Base-by-base conservation (phyloP, 1,139 yeast genomes). In the Hyphopichia fennica region DNA sequence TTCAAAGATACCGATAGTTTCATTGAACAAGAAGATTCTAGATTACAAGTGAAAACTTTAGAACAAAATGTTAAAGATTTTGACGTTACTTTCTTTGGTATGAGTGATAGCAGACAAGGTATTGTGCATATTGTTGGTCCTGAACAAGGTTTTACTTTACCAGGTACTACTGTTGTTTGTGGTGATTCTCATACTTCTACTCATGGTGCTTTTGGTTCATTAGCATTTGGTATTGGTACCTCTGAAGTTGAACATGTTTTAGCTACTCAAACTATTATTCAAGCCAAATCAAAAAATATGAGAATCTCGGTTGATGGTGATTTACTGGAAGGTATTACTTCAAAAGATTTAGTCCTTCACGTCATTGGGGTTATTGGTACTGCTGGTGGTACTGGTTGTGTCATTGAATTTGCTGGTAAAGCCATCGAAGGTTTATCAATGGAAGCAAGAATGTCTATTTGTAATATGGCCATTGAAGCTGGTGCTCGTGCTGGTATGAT, bases 401-500 rank as follows among this genome's bases (percentile, higher is more conserved):
- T 93, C 45, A 87, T 93, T 63, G 99, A 93, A 71, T 93, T 91
- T 71, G 95, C 96, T 38, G 99, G 99, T 64, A 81, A 85, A 53
- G 97, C 98, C 45, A 89, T 93, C 56, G 88, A 86, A 63, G 79
- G 77, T 48, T 79, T 93, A 49, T 82, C 96, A 29, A 89, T 93
- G 93, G 99, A 93, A 70, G 97, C 98, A n/a, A 82, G 99, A 70
- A 93, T 93, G 99, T 90, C 98, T 40, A 93, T 93, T 72, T 93
- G 99, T 78, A 93, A 93, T 65, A 93, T 93, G 99, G 84, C 97
- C 37, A 91, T 93, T 56, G 99, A 93, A 72, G 99, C 86, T 45
- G 99, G 99, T 70, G 99, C 99, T 23, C 85, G 99, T 71, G 99
- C 99, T 19, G 99, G 99, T 69, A 89, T 93, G 97, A 91, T 93